Conservation (phyloP, 73 alveolate species). For the Paraurostyla sp. region DNA sequence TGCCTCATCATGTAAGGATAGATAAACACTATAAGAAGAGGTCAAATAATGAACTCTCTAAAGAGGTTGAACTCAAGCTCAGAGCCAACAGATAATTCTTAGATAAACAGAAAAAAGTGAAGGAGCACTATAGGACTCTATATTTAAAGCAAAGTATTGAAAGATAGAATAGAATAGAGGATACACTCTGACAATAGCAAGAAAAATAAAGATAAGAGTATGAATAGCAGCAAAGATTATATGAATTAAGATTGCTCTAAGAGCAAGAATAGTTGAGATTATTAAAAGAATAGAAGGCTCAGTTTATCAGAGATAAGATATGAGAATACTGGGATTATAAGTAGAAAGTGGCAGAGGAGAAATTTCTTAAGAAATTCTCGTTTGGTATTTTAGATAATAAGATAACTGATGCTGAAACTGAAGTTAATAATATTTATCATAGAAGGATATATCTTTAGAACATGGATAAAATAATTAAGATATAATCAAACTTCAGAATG, state of each 20-base stretch:
- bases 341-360: neutral
- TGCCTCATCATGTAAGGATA: no score
- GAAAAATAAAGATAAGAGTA: neutral
- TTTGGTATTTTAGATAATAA: neutral
- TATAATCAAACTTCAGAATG: neutral
- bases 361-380: neutral
- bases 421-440: neutral
- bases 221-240: neutral
- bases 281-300: neutral
- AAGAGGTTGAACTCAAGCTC: neutral
- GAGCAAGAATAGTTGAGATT: neutral
- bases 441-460: neutral
- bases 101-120: neutral
- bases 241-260: neutral
- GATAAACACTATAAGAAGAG: neutral
- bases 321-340: neutral
- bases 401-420: neutral
- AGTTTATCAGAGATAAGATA: neutral
- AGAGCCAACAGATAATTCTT: neutral
- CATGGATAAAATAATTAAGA: neutral
- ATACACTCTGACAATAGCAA: neutral
- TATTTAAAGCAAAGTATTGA: neutral
- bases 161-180: neutral
- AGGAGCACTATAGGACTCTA: constrained; percentile 12
- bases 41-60: neutral